A percentile compares a stretch with the other conserved stretches of the same genome.
Conservation (phyloP, 176 grass and related monocot genomes). For the Carex kokanica region DNA sequence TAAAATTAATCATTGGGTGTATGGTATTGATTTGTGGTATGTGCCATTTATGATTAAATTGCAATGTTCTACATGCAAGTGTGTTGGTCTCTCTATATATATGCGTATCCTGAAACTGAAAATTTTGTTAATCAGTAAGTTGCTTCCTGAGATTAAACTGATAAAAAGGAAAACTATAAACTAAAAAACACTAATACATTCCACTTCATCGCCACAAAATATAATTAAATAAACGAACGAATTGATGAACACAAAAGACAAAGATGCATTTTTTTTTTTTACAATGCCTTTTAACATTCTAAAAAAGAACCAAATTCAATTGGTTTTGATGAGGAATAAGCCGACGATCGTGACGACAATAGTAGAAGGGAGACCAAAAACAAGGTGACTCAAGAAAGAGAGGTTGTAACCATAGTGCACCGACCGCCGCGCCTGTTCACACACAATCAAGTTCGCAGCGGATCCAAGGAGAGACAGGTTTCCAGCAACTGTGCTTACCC, state of each 20-base stretch:
- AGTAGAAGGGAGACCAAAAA: slow-evolving; percentile 68
- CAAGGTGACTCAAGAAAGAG: slow-evolving; percentile 71
- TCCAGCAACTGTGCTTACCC: slow-evolving; percentile 94
- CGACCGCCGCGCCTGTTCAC: slow-evolving; percentile 75
- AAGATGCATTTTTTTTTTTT: not conserved
- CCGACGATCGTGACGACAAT: slow-evolving; percentile 58
- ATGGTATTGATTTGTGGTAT: too few relatives aligned
- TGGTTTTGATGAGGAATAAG: slow-evolving; percentile 51
- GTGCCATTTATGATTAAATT: too few relatives aligned
- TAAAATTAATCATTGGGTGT: too few relatives aligned
- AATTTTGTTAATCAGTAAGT: not conserved
- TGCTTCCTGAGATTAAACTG: not conserved
- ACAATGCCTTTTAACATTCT: slow-evolving; percentile 21
- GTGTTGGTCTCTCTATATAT: too few relatives aligned
- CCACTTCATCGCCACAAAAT: not conserved
- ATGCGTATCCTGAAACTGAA: too few relatives aligned
- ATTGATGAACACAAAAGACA: not conserved
- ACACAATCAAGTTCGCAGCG: slow-evolving; percentile 86
- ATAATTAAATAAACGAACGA: slow-evolving; percentile 5
- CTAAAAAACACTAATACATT: not conserved
- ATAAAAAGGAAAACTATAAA: not conserved
- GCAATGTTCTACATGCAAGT: too few relatives aligned
- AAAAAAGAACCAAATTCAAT: not conserved
- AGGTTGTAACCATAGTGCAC: slow-evolving; percentile 68
- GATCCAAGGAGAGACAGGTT: slow-evolving; percentile 89